Evolutionary conservation across 805 yeast species (phyloP).

Genomic region (Saturnispora besseyi): DNA sequence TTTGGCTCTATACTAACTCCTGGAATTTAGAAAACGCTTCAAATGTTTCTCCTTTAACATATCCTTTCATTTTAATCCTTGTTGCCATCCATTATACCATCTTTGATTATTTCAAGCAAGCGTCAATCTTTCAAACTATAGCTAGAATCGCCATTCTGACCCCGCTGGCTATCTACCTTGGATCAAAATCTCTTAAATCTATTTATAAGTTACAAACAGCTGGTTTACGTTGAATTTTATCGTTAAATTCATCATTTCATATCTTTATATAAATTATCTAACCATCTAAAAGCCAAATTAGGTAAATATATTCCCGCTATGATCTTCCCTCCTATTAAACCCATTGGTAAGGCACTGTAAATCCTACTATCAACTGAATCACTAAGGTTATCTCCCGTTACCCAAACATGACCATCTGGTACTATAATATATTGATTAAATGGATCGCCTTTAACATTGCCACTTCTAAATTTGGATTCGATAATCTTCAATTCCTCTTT

Average conservation of each 20-base stretch:
- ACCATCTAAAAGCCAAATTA: conserved; percentile 41
- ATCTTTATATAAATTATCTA: conserved; percentile 41
- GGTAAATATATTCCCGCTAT: conserved; percentile 56
- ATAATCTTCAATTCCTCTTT: conserved; percentile 1
- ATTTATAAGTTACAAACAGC: conserved; percentile 23
- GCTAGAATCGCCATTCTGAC: conserved; percentile 39
- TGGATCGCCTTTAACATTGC: conserved; percentile 18
- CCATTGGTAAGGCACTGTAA: conserved; percentile 87
- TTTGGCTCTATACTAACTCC: conserved; percentile 34
- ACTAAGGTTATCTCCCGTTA: conserved; percentile 88
- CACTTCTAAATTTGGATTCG: conserved; percentile 2
- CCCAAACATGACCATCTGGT: conserved; percentile 95
- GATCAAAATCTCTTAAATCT: conserved; percentile 53
- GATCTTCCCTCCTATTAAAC: conserved; percentile 77
- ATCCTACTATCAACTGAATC: conserved; percentile 85
- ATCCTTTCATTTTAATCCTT: conserved; percentile 36
- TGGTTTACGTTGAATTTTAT: conserved; percentile 14
- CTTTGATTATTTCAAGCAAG: conserved; percentile 47
- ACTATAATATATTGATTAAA: conserved; percentile 55
- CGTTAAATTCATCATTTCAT: not conserved
- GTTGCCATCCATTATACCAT: conserved; percentile 46
- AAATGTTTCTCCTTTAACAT: conserved; percentile 26
- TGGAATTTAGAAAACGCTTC: conserved; percentile 29
- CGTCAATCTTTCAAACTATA: conserved; percentile 53
- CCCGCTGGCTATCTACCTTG: conserved; percentile 48